These are phyloP conservation scores for Sporothrix pseudoabietina DNA, from an alignment of 2,329 filamentous ascomycete genomes.

Conservation along the genomic window DNA sequence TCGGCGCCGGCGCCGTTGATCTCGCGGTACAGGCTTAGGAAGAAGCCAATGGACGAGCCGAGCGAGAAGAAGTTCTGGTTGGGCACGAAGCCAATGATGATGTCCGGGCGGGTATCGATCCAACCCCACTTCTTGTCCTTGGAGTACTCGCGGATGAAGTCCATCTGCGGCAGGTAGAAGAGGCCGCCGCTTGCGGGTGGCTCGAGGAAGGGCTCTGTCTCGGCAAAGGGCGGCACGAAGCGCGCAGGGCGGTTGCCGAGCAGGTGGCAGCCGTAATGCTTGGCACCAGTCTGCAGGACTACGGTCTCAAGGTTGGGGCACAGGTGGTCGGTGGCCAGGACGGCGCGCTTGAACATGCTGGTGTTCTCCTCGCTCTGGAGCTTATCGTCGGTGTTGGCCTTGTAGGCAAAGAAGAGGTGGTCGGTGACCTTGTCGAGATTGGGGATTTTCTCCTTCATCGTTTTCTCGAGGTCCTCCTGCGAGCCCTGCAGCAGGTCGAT, in stretches of 20 bases:
- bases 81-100: slow-evolving; percentile 47
- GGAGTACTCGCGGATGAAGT: slow-evolving; percentile 43
- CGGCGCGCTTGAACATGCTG: slow-evolving; percentile 46
- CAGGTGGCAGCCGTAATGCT: slow-evolving; percentile 48
- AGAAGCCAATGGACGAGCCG: slow-evolving; percentile 44
- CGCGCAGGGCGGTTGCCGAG: slow-evolving; percentile 44
- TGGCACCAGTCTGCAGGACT: slow-evolving; percentile 43
- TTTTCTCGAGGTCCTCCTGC: slow-evolving; percentile 45
- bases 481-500: slow-evolving; percentile 46
- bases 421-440: slow-evolving; percentile 47
- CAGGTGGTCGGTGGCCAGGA: slow-evolving; percentile 42
- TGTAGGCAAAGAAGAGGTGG: slow-evolving; percentile 50
- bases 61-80: slow-evolving; percentile 46
- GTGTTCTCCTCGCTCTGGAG: slow-evolving; percentile 46
- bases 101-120: slow-evolving; percentile 46
- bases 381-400: slow-evolving; percentile 44
- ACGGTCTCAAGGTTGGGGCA: slow-evolving; percentile 44
- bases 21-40: slow-evolving; percentile 43
- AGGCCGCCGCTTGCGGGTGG: slow-evolving; percentile 43
- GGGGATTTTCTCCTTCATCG: slow-evolving; percentile 41
- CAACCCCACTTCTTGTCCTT: slow-evolving; percentile 46
- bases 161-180: slow-evolving; percentile 48
- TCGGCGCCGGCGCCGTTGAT: slow-evolving; percentile 45
- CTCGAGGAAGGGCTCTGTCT: slow-evolving; percentile 41
- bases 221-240: slow-evolving; percentile 43